Conservation (phyloP, 2,329 filamentous ascomycete species). For the Diaporthe ampelina region DNA sequence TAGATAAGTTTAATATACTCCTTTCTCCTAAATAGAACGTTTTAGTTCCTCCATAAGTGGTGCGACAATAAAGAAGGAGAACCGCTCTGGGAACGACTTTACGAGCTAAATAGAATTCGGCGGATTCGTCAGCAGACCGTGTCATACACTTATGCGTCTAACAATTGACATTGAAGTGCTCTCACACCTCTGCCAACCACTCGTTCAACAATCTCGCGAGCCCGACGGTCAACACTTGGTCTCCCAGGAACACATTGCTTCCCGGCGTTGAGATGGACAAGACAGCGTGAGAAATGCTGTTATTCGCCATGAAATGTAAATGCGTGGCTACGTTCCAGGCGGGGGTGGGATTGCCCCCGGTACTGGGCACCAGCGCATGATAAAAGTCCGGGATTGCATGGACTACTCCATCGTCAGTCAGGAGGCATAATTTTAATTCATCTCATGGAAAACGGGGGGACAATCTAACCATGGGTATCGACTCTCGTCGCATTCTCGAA, state of each 20-base stretch:
- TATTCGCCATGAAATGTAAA: constrained; percentile 5
- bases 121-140: neutral
- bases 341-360: neutral
- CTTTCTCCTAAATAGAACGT: too few species aligned
- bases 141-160: neutral
- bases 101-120: neutral
- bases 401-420: neutral
- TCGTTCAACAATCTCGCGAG: constrained; percentile 7
- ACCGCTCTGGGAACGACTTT: neutral
- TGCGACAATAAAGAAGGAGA: neutral
- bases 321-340: neutral
- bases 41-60: too few species aligned
- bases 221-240: neutral
- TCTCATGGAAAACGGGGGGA: too few species aligned
- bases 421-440: neutral
- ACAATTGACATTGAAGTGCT: neutral
- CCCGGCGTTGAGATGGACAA: constrained; percentile 8
- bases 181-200: constrained; percentile 13
- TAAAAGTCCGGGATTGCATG: constrained; percentile 10
- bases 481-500: constrained; percentile 12
- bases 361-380: neutral
- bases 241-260: constrained; percentile 3
- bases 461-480: neutral
- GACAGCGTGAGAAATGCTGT: constrained; percentile 2
- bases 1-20: too few species aligned